Evolutionary conservation across 1,284 basidiomycete genomes (phyloP).

Genomic region (Neotropicomus parvogracilis): DNA sequence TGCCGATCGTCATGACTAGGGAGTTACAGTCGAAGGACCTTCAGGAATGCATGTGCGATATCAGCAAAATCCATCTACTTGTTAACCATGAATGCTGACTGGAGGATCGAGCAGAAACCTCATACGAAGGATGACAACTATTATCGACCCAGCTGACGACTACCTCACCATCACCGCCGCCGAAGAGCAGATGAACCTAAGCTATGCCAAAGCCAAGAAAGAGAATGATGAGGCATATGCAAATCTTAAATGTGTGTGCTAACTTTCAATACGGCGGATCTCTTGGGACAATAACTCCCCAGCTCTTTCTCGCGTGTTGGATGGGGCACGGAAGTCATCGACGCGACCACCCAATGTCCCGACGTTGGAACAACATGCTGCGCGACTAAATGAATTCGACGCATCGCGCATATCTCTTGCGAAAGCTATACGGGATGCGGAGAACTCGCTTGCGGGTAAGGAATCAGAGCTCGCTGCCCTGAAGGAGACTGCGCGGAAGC

Average conservation of each 20-base stretch:
- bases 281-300: slow-evolving; percentile 1
- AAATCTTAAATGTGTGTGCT: slow-evolving; percentile 52
- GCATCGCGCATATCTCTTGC: slow-evolving; percentile 58
- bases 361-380: slow-evolving; percentile 59
- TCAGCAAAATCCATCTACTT: not conserved
- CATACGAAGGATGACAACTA: slow-evolving; percentile 60
- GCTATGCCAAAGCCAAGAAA: slow-evolving; percentile 53
- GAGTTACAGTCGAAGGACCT: slow-evolving; percentile 34
- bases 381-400: slow-evolving; percentile 63
- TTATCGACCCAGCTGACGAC: slow-evolving; percentile 73
- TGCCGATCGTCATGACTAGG: slow-evolving; percentile 20
- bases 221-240: slow-evolving; percentile 62
- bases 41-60: slow-evolving; percentile 35
- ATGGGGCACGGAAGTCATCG: slow-evolving; percentile 66
- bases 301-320: slow-evolving; percentile 66
- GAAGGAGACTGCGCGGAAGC: slow-evolving; percentile 54
- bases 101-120: slow-evolving; percentile 46
- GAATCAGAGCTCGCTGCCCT: slow-evolving; percentile 65
- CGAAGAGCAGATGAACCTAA: slow-evolving; percentile 60
- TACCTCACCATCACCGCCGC: slow-evolving; percentile 67
- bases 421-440: slow-evolving; percentile 72
- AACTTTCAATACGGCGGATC: not conserved
- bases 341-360: slow-evolving; percentile 64
- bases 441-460: slow-evolving; percentile 58
- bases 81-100: not conserved